Evolutionary conservation across 1,284 basidiomycete species (phyloP).

Genomic region (Apiotrichum domesticum): DNA sequence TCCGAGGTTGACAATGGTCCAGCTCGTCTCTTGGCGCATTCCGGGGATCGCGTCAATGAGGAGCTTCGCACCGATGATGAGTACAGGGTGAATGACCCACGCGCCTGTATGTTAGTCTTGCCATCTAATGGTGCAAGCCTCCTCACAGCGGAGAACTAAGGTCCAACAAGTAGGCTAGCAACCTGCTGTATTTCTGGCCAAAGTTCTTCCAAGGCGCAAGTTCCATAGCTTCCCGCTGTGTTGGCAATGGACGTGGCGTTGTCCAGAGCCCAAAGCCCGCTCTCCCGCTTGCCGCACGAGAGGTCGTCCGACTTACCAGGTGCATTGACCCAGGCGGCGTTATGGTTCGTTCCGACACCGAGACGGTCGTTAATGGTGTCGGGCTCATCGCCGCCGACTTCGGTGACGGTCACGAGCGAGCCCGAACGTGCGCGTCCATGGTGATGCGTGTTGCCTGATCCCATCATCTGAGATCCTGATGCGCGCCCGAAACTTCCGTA

Average conservation of each 20-base stretch:
- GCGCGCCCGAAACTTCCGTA: conserved; percentile 7
- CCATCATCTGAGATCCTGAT: not conserved
- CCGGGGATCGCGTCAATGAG: conserved; percentile 90
- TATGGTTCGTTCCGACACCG: conserved; percentile 78
- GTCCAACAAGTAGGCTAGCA: not conserved
- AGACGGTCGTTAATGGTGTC: conserved; percentile 72
- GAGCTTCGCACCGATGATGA: conserved; percentile 85
- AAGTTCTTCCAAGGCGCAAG: too few relatives aligned
- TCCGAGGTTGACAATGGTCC: conserved; percentile 88
- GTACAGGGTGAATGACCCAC: conserved; percentile 94
- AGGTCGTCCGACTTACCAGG: conserved; percentile 61
- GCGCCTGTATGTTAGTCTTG: conserved; percentile 58
- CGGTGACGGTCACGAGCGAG: conserved; percentile 73
- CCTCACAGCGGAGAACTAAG: not conserved
- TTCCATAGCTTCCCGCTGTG: too few relatives aligned
- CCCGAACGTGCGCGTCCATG: conserved; percentile 17
- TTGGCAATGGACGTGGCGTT: too few relatives aligned
- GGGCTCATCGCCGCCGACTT: conserved; percentile 68
- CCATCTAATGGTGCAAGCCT: not conserved
- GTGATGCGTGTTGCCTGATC: not conserved
- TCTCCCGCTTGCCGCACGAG: too few relatives aligned
- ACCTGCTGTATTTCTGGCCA: too few relatives aligned
- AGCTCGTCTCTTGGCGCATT: conserved; percentile 88
- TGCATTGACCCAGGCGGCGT: conserved; percentile 97
- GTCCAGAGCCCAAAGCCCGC: too few relatives aligned